phyloP scores from a whole-genome alignment of 805 yeast genomes.

The Wickerhamomyces strasburgensis region DNA sequence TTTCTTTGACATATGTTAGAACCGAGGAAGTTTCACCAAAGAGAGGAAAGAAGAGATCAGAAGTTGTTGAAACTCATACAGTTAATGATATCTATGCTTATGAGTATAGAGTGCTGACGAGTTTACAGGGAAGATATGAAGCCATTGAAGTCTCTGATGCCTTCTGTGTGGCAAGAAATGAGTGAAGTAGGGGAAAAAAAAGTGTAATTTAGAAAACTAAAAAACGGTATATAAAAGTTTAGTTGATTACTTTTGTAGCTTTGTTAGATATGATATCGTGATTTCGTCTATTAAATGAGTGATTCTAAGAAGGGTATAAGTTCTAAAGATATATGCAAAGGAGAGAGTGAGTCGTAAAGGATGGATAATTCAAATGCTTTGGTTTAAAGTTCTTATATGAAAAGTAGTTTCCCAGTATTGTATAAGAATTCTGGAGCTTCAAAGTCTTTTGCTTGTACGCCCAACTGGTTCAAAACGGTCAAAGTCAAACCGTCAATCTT shows the following conservation, averaged over 20 bases:
- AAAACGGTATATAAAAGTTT: background rate
- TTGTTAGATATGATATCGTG: too few species aligned
- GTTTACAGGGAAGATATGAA: constrained; percentile 89
- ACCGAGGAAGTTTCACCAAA: constrained; percentile 44
- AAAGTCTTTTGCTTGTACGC: constrained; percentile 9
- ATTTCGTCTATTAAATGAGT: too few species aligned
- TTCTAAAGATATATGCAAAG: background rate
- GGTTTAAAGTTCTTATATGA: constrained; percentile 1
- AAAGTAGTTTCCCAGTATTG: constrained; percentile 9
- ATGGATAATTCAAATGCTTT: constrained; percentile 1
- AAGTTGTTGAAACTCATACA: constrained; percentile 55
- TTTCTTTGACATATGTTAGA: constrained; percentile 77
- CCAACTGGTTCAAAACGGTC: constrained; percentile 11
- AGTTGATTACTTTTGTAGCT: too few species aligned
- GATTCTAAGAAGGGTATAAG: too few species aligned
- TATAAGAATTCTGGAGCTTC: constrained; percentile 19
- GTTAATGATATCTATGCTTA: constrained; percentile 60
- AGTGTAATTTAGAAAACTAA: background rate
- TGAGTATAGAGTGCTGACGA: constrained; percentile 69
- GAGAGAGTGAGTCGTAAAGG: too few species aligned
- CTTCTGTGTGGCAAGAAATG: constrained; percentile 55
- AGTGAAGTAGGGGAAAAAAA: constrained; percentile 11
- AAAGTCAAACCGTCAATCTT: constrained; percentile 8
- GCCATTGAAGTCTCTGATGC: constrained; percentile 88
- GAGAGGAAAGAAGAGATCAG: constrained; percentile 41